Evolutionary conservation across 2,329 filamentous ascomycete genomes (phyloP).

Genomic region (Fusarium verticillioides): DNA sequence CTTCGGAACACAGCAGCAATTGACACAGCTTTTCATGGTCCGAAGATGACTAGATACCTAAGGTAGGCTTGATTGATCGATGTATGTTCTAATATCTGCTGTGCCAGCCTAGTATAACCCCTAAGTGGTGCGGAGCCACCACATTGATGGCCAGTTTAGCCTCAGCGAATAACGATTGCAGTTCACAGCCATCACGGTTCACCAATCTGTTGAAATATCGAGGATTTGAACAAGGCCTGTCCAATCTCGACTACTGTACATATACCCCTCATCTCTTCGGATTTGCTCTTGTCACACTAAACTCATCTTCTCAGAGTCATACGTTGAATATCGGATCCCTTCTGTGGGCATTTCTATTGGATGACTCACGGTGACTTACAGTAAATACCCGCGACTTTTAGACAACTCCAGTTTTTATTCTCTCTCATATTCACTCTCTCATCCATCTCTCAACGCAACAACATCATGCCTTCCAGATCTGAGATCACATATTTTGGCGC

Average conservation of each 20-base stretch:
- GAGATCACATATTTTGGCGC: slow-evolving; percentile 90
- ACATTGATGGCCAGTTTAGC: slow-evolving; percentile 9
- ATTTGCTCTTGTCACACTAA: neutral
- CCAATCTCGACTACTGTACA: neutral
- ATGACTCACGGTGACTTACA: slow-evolving; percentile 36
- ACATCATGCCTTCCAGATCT: slow-evolving; percentile 74
- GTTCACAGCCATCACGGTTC: slow-evolving; percentile 18
- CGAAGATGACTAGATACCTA: neutral
- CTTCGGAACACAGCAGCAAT: neutral
- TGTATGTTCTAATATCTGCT: neutral
- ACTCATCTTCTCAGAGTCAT: slow-evolving; percentile 19
- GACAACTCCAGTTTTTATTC: slow-evolving; percentile 28
- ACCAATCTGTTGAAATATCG: slow-evolving; percentile 2
- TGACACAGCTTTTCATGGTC: neutral
- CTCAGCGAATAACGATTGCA: slow-evolving; percentile 33
- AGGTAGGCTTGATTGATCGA: neutral
- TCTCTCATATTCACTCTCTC: slow-evolving; percentile 19
- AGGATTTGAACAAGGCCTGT: neutral
- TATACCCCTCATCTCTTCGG: slow-evolving; percentile 2
- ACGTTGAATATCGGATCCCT: slow-evolving; percentile 25
- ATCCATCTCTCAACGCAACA: slow-evolving; percentile 5
- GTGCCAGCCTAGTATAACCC: neutral
- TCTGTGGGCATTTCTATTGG: slow-evolving; percentile 38
- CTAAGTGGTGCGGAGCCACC: slow-evolving; percentile 26
- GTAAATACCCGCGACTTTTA: slow-evolving; percentile 12